phyloP scores from a whole-genome alignment of 2,329 filamentous ascomycete genomes.

The Exophiala xenobiotica region DNA sequence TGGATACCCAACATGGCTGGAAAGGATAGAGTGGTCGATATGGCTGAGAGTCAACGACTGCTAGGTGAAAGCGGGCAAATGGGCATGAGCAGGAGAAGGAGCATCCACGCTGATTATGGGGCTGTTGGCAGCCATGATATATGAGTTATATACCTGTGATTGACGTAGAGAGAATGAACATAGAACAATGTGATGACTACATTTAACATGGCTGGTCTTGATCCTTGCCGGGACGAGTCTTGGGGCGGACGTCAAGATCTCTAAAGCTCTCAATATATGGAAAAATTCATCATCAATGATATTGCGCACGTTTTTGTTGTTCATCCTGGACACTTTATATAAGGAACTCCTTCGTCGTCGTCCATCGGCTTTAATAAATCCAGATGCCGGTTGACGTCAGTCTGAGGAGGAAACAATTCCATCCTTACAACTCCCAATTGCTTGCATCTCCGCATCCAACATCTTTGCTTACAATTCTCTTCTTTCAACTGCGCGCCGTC shows the following conservation, averaged over 20 bases:
- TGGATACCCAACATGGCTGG: constrained; percentile 58
- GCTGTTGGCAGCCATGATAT: constrained; percentile 11
- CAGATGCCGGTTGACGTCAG: constrained; percentile 2
- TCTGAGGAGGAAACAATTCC: neutral
- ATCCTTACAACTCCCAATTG: neutral
- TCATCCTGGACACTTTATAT: too few relatives aligned
- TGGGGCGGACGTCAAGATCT: too few relatives aligned
- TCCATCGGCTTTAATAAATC: neutral
- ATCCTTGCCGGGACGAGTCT: too few relatives aligned
- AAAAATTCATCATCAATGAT: too few relatives aligned
- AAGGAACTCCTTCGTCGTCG: too few relatives aligned
- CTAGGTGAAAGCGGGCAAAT: constrained; percentile 27
- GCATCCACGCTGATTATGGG: constrained; percentile 23
- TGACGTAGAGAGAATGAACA: too few relatives aligned
- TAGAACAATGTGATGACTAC: too few relatives aligned
- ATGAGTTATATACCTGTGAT: neutral
- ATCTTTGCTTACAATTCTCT: constrained; percentile 4
- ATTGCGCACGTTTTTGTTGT: too few relatives aligned
- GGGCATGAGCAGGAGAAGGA: constrained; percentile 20
- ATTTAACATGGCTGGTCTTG: too few relatives aligned
- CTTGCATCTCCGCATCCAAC: constrained; percentile 3
- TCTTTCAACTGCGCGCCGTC: neutral
- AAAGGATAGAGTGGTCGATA: constrained; percentile 34
- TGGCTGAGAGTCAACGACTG: constrained; percentile 31
- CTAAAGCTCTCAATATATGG: too few relatives aligned